Base-by-base conservation (phyloP, 148 eudicot species). In the Polygonum aviculare region DNA sequence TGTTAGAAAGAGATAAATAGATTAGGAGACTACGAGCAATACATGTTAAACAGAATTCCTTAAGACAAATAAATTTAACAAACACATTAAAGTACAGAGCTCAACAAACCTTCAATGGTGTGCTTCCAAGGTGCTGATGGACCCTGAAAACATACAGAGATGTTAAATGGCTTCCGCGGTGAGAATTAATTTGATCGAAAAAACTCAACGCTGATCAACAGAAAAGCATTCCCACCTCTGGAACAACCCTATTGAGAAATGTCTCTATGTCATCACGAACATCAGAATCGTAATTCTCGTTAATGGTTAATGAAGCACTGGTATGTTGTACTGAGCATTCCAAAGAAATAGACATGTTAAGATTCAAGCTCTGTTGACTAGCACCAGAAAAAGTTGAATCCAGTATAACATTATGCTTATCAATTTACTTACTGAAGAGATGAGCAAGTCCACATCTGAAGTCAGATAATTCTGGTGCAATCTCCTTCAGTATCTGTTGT, bases 301-400 rank as follows among this genome's bases (percentile, higher is more conserved):
- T 94, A 76, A 94, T 84, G 73, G 98, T 94, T 80, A 94, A 82
- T 38, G 98, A 94, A 83, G 98, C 98, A 90, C 98, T 94, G 19
- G 98, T 92, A 77, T 94, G 98, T 72, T 94, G 98, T 79, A 94
- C 98, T 94, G 91, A 77, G 74, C 33, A 78, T 54, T 76, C 70
- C 82, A 80, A 26, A 80, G 22, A 70, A 74, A 75, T 49, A 21
- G 12, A 41, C 19, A 71, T 51, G 72, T 78, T 22, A 63, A 69
- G 40, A 74, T 3, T 33, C 44, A 77, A n/a, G 73, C 40, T 70
- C 75, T 22, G 22, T 39, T 69, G 18, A 35, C 26, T 52, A 35
- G 21, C 51, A 55, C 40, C 36, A 49, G 47, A 3, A 77, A 75
- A 21, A 44, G 63, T 40, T 15, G 44, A 69, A 31, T 1, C 7